phyloP scores from a whole-genome alignment of 176 grass and related monocot genomes.

The Coix lacrymajobi region DNA sequence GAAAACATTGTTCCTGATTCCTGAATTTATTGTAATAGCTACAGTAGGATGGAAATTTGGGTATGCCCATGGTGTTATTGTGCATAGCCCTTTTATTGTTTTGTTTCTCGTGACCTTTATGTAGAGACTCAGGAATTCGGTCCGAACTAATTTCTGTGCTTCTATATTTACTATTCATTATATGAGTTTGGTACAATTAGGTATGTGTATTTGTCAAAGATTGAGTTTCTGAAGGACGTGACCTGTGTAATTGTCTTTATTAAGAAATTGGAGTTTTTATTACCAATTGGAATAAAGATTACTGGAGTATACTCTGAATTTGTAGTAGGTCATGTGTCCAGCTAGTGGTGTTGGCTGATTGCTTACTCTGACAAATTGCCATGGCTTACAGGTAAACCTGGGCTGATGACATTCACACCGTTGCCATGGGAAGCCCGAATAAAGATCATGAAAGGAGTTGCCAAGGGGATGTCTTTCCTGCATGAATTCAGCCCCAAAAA shows the following conservation, averaged over 20 bases:
- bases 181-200: neutral
- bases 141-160: neutral
- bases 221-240: constrained; percentile 1
- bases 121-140: neutral
- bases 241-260: neutral
- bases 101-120: neutral
- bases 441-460: constrained; percentile 80
- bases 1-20: no score
- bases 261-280: neutral
- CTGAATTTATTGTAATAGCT: neutral
- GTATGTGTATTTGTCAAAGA: neutral
- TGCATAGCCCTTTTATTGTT: neutral
- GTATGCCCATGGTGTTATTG: neutral
- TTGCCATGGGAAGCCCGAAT: constrained; percentile 63
- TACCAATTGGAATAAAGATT: neutral
- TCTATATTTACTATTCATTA: neutral
- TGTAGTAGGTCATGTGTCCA: neutral
- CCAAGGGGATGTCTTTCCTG: constrained; percentile 68
- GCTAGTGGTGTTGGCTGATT: constrained; percentile 3
- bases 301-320: neutral
- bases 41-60: neutral
- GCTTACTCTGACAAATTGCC: neutral
- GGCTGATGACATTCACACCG: constrained; percentile 44
- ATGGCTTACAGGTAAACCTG: constrained; percentile 58
- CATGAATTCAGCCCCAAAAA: constrained; percentile 96